phyloP scores from a whole-genome alignment of 768 basidiomycete species.

The Serendipita sp. region DNA sequence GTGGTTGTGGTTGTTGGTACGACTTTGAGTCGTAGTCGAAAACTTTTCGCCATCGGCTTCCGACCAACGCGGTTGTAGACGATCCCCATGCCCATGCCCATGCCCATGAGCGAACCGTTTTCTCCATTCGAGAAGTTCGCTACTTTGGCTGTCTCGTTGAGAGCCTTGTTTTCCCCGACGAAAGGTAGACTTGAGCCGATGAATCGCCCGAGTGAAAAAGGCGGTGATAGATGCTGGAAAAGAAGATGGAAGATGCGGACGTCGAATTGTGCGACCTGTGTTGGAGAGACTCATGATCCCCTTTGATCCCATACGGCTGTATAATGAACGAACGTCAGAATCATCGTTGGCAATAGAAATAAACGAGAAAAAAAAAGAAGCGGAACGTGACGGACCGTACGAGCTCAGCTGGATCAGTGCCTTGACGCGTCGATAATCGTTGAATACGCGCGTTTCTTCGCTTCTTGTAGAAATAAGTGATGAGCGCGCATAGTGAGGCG shows the following conservation, averaged over 20 bases:
- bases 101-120: neutral
- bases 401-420: neutral
- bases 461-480: constrained; percentile 1
- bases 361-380: neutral
- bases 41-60: neutral
- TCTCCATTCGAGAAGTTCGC: constrained; percentile 1
- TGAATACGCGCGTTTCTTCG: neutral
- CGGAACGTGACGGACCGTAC: neutral
- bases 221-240: neutral
- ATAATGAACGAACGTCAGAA: too few species aligned
- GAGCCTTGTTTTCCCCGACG: neutral
- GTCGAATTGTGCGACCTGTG: neutral
- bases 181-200: neutral
- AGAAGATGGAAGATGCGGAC: neutral
- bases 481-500: neutral
- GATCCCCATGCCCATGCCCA: too few species aligned
- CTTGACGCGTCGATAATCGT: neutral
- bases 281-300: neutral
- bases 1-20: too few species aligned
- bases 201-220: neutral
- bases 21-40: neutral
- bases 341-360: neutral
- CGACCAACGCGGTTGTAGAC: neutral
- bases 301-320: neutral
- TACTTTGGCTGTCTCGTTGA: neutral